These are phyloP conservation scores for Debaryomyces prosopidis DNA, from an alignment of 805 yeast genomes.

Conservation along the genomic window DNA sequence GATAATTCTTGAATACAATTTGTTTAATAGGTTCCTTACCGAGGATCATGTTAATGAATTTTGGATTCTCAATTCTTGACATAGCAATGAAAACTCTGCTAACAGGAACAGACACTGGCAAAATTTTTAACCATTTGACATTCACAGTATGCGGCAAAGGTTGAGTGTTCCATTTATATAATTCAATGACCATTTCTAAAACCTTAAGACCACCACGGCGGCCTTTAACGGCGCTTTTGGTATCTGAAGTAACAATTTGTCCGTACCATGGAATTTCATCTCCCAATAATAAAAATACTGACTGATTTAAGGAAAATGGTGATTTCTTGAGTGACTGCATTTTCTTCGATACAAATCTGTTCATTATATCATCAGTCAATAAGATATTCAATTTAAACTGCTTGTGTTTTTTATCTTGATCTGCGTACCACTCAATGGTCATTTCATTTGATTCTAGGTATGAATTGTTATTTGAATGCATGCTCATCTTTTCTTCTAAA, in stretches of 20 bases:
- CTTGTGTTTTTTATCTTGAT: slow-evolving; percentile 41
- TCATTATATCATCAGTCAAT: slow-evolving; percentile 49
- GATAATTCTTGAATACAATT: slow-evolving; percentile 55
- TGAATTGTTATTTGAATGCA: slow-evolving; percentile 38
- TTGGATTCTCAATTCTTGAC: slow-evolving; percentile 55
- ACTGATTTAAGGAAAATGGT: slow-evolving; percentile 61
- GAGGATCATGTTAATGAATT: slow-evolving; percentile 51
- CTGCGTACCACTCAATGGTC: slow-evolving; percentile 51
- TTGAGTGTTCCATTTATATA: slow-evolving; percentile 58
- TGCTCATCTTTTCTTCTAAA: slow-evolving; percentile 53
- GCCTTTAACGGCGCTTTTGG: slow-evolving; percentile 16
- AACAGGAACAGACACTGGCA: slow-evolving; percentile 66
- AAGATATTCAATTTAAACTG: slow-evolving; percentile 45
- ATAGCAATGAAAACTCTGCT: slow-evolving; percentile 66
- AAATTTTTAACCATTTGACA: slow-evolving; percentile 36
- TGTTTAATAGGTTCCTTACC: slow-evolving; percentile 58
- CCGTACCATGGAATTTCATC: slow-evolving; percentile 61
- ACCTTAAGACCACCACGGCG: slow-evolving; percentile 22
- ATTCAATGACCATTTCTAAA: slow-evolving; percentile 48
- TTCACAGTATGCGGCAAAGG: slow-evolving; percentile 49
- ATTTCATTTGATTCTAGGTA: slow-evolving; percentile 40
- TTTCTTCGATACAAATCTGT: slow-evolving; percentile 49
- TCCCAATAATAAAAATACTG: slow-evolving; percentile 54
- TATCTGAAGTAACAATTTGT: slow-evolving; percentile 46
- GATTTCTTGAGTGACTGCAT: slow-evolving; percentile 53